These are phyloP conservation scores for Septoria petroselini DNA, from an alignment of 2,329 filamentous ascomycete genomes.

Conservation along the genomic window DNA sequence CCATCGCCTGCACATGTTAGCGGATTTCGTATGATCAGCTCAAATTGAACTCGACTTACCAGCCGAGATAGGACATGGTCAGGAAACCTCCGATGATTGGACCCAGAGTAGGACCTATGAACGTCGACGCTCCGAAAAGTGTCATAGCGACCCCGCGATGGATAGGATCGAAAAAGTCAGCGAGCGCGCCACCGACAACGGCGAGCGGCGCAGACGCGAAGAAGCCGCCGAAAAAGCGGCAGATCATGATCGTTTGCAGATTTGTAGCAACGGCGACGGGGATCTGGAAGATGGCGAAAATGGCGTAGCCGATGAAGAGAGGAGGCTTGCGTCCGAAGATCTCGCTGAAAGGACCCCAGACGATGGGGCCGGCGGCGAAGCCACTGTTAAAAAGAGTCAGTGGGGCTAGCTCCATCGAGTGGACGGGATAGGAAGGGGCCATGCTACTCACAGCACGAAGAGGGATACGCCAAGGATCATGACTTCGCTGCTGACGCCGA, in stretches of 20 bases:
- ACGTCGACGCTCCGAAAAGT: slow-evolving; percentile 29
- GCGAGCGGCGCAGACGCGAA: slow-evolving; percentile 51
- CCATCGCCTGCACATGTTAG: slow-evolving; percentile 34
- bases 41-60: slow-evolving; percentile 1
- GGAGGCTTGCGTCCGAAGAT: slow-evolving; percentile 52
- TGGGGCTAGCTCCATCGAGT: too few relatives aligned
- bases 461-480: slow-evolving; percentile 28
- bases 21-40: too few relatives aligned
- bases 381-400: not conserved
- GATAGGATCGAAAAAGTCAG: slow-evolving; percentile 30
- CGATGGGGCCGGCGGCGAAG: slow-evolving; percentile 26
- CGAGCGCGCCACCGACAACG: slow-evolving; percentile 43
- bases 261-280: slow-evolving; percentile 55
- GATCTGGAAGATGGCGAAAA: slow-evolving; percentile 56
- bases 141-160: slow-evolving; percentile 31
- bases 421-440: too few relatives aligned
- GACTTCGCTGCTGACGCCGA: slow-evolving; percentile 29
- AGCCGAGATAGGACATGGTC: slow-evolving; percentile 29
- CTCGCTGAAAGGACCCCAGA: slow-evolving; percentile 46
- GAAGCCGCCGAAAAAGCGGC: slow-evolving; percentile 55
- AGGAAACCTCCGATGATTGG: slow-evolving; percentile 34
- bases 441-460: slow-evolving; percentile 29
- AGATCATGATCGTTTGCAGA: slow-evolving; percentile 53
- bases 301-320: slow-evolving; percentile 28
- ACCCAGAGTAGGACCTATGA: slow-evolving; percentile 30